Conservation (phyloP, 768 basidiomycete genomes). For the Kwoniella newhampshirensis region DNA sequence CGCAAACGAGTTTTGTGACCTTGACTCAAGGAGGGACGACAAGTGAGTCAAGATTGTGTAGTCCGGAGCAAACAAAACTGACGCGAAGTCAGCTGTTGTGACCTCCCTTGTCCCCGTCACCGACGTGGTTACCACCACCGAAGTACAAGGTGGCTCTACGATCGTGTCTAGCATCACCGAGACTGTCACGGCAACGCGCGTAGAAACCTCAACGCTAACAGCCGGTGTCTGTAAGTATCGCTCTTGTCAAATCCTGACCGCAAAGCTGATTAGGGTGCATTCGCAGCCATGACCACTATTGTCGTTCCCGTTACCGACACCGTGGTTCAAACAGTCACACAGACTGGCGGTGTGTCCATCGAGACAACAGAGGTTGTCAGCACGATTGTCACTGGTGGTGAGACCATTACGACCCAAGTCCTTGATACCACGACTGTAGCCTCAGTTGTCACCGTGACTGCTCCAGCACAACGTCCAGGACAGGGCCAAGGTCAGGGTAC, state of each 20-base stretch:
- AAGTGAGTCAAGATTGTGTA: too few species aligned
- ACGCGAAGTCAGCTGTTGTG: conserved; percentile 9
- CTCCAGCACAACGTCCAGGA: neutral
- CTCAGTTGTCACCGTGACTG: neutral
- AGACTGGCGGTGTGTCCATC: neutral
- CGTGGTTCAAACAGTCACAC: conserved; percentile 11
- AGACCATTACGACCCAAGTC: conserved; percentile 3
- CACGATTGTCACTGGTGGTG: conserved; percentile 15
- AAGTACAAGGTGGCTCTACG: neutral
- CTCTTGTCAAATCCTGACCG: neutral
- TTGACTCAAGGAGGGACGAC: conserved; percentile 12
- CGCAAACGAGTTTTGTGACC: conserved; percentile 10
- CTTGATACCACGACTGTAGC: conserved; percentile 17
- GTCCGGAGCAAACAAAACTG: too few species aligned
- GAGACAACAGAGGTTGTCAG: conserved; percentile 5
- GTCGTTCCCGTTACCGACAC: conserved; percentile 9
- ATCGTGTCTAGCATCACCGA: conserved; percentile 1
- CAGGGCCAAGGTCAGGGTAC: neutral
- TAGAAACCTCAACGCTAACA: conserved; percentile 6
- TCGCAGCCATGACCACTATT: neutral
- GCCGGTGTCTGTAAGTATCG: conserved; percentile 11
- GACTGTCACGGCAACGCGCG: conserved; percentile 1
- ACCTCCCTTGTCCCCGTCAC: conserved; percentile 18
- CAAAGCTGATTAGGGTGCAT: neutral
- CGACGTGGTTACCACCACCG: conserved; percentile 9